Evolutionary conservation across 352 stramenopile species (phyloP).

Genomic region (Globisporangium viniferum): DNA sequence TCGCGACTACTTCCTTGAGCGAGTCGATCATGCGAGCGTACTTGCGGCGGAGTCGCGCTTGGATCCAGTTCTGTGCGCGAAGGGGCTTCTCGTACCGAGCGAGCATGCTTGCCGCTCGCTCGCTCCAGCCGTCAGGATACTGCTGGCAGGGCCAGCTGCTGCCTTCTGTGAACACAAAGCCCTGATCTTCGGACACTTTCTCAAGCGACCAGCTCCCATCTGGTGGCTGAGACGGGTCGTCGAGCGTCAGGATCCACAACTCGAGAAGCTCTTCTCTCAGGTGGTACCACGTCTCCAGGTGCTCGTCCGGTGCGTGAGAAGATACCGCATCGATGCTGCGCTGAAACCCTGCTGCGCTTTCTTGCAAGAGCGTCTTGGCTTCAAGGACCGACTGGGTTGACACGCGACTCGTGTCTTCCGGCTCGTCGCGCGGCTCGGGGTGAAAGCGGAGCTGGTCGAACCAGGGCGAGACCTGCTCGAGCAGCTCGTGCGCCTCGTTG

Average conservation of each 20-base stretch:
- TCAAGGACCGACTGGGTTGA: neutral
- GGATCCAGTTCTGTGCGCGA: neutral
- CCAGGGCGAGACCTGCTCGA: constrained; percentile 10
- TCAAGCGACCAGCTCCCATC: constrained; percentile 2
- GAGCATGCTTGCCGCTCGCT: neutral
- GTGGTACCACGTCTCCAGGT: neutral
- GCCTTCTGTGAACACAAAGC: neutral
- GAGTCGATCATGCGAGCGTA: constrained; percentile 1
- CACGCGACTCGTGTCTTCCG: constrained; percentile 14
- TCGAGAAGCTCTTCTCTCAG: constrained; percentile 15
- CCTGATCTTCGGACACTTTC: neutral
- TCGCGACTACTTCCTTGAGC: neutral
- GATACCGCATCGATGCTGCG: neutral
- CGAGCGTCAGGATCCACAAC: constrained; percentile 18
- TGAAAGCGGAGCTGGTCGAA: constrained; percentile 22
- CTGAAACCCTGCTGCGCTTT: neutral
- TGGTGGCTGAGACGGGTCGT: constrained; percentile 1
- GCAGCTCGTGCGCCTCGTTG: constrained; percentile 8
- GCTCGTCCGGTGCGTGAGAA: neutral
- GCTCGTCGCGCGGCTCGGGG: neutral
- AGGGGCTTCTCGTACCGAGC: neutral
- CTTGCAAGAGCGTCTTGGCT: neutral
- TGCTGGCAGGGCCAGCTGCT: constrained; percentile 5
- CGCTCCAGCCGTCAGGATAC: neutral
- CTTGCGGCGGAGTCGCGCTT: neutral